These are phyloP conservation scores for Diaporthe vaccinii DNA, from an alignment of 2,329 filamentous ascomycete genomes.

Conservation along the genomic window DNA sequence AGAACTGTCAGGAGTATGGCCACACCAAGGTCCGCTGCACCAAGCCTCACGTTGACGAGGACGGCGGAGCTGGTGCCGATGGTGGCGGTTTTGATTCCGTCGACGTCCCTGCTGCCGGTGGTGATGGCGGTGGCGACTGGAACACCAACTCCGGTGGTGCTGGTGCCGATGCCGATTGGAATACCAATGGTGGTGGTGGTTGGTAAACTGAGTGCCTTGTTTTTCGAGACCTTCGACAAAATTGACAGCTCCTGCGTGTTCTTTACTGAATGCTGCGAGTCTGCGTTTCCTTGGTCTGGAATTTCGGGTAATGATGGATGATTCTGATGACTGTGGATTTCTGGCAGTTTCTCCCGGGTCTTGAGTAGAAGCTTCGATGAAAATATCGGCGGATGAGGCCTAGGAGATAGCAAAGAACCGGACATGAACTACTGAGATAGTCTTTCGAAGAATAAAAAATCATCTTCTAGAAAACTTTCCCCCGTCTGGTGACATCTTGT, in stretches of 20 bases:
- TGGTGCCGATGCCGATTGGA: slow-evolving; percentile 35
- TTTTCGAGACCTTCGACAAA: neutral
- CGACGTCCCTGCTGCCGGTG: slow-evolving; percentile 33
- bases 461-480: neutral
- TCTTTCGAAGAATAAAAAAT: neutral
- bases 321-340: slow-evolving; percentile 4
- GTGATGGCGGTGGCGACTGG: slow-evolving; percentile 36
- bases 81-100: slow-evolving; percentile 27
- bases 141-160: slow-evolving; percentile 36
- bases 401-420: slow-evolving; percentile 16
- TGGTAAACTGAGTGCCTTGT: slow-evolving; percentile 16
- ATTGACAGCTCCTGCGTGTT: neutral
- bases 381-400: neutral
- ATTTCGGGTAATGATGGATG: neutral
- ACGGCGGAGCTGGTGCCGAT: slow-evolving; percentile 36
- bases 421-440: neutral
- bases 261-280: neutral
- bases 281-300: neutral
- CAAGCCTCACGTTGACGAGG: slow-evolving; percentile 49
- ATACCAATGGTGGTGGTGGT: slow-evolving; percentile 18
- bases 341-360: slow-evolving; percentile 19
- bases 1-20: slow-evolving; percentile 66
- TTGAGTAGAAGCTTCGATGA: slow-evolving; percentile 6
- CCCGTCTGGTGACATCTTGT: neutral
- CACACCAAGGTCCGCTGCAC: slow-evolving; percentile 58